A percentile compares a stretch with the other conserved stretches of the same genome.
Conservation (phyloP, 306 rosid genomes). For the Vigna trinervia region DNA sequence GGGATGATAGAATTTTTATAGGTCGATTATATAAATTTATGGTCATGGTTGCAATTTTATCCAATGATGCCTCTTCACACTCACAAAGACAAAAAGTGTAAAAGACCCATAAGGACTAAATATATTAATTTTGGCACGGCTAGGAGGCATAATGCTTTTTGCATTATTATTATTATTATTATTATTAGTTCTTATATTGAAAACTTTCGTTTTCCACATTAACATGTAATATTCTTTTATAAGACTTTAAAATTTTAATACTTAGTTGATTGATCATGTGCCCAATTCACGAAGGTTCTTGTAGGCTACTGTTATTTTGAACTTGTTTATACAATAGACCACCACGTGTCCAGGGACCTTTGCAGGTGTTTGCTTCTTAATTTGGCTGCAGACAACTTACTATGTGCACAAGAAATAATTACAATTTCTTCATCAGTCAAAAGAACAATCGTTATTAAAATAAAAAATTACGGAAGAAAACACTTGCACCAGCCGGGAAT, state of each 20-base stretch:
- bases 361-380: neutral
- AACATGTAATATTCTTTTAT: too few species aligned
- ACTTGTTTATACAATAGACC: neutral
- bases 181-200: too few species aligned
- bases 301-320: neutral
- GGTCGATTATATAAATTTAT: neutral
- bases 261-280: neutral
- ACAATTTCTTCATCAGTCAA: neutral
- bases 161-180: too few species aligned
- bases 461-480: too few species aligned
- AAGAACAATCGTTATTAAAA: neutral
- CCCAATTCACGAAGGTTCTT: constrained; percentile 21
- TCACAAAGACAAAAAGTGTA: constrained; percentile 34
- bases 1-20: constrained; percentile 38
- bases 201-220: too few species aligned
- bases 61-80: constrained; percentile 47
- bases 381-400: too few species aligned
- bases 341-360: constrained; percentile 32
- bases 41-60: constrained; percentile 27
- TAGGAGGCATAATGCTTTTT: too few species aligned
- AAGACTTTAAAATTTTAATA: too few species aligned
- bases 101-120: constrained; percentile 21
- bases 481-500: constrained; percentile 51
- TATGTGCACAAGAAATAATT: too few species aligned
- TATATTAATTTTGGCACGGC: neutral